A percentile compares a stretch with the other conserved stretches of the same genome.
These are phyloP conservation scores for Cornus florida DNA, from an alignment of 148 eudicot genomes.

Conservation along the genomic window DNA sequence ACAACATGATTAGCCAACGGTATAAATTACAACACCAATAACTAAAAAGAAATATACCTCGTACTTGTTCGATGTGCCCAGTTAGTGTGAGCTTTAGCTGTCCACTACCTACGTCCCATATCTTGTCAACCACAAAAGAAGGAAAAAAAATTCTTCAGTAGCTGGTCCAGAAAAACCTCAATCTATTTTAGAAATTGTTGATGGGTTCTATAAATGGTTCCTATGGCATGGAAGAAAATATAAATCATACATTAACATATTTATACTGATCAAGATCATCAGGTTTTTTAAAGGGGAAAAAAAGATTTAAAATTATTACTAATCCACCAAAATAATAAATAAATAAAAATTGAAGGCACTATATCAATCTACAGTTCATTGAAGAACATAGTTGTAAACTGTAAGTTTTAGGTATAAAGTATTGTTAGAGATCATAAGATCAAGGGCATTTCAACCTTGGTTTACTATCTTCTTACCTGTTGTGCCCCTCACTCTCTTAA, in stretches of 20 bases:
- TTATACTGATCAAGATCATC: no score
- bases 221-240: no score
- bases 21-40: neutral
- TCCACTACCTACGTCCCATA: constrained; percentile 94
- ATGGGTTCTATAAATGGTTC: neutral
- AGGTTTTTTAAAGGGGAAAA: no score
- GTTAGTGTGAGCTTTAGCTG: constrained; percentile 86
- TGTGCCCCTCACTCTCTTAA: neutral
- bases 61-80: constrained; percentile 97
- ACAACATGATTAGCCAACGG: neutral
- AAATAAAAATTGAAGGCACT: no score
- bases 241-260: no score
- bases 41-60: constrained; percentile 52
- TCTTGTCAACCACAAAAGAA: constrained; percentile 37
- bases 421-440: neutral
- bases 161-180: neutral
- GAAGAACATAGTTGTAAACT: no score
- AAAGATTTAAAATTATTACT: no score
- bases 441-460: neutral
- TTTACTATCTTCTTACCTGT: neutral
- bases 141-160: neutral
- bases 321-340: no score
- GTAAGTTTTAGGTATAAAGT: neutral
- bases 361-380: no score
- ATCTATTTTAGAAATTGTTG: neutral